Evolutionary conservation across 352 stramenopile species (phyloP), one percentile per base, ranked within the genome.

Genomic region (Pythium myriotylum): DNA sequence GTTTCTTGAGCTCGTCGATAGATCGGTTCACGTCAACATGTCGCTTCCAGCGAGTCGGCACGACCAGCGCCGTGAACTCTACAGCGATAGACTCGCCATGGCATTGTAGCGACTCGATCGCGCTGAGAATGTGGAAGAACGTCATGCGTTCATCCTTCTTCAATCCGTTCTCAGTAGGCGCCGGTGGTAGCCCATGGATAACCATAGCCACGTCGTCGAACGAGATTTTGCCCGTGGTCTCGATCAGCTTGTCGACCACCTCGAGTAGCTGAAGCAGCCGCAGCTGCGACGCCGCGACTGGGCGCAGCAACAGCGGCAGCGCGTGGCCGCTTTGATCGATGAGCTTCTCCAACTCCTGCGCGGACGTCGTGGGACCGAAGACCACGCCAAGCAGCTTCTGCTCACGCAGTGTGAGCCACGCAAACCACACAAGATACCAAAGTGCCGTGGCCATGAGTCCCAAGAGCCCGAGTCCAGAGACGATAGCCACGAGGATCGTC

Each of bases 81-180:
- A 79, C 53, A 3, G 70, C 75, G 10, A 89, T 53, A n/a, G 76
- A 74, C 29, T 89, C 82, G 17, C 76, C 82, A 32, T 67, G 70
- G 50, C 72, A 82, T 13, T 70, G 67, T 35, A 88, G 73, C 52
- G 84, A 74, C 53, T 89, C 79, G 20, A 89, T 76, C 10, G 59
- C 58, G 1, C 71, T 77, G 2, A 81, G 24, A n/a, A 89, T 76
- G 6, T 89, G 74, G 12, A 74, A 70, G 20, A 91, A 85, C 22
- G 82, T 88, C 82, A 88, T 88, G 12, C 40, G 37, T 29, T 84
- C 76, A 20, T 57, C n/a, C 53, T 74, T 17, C 41, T 62, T 41
- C 27, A 73, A 57, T 1, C 70, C 20, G 24, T 42, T 32, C 2
- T 52, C 47, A 22, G 22, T 47, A 1, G 40, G 49, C 16, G 29